These are phyloP conservation scores for Phytophthora idaei DNA, from an alignment of 352 stramenopile genomes.

Conservation along the genomic window DNA sequence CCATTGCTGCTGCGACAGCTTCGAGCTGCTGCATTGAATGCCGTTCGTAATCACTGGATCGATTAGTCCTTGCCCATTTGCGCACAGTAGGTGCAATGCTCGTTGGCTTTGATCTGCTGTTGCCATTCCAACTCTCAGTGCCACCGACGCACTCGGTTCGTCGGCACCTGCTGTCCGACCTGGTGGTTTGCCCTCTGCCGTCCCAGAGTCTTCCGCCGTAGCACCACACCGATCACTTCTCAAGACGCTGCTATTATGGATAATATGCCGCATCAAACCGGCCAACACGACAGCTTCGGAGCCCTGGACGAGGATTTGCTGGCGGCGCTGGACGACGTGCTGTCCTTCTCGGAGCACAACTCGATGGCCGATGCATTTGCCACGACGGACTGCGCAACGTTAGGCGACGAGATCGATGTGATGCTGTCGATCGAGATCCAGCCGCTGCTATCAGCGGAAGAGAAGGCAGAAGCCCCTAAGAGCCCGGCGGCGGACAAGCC, in stretches of 20 bases:
- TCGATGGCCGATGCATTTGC: slow-evolving; percentile 19
- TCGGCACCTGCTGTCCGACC: slow-evolving; percentile 9
- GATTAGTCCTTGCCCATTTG: slow-evolving; percentile 16
- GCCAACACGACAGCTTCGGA: slow-evolving; percentile 10
- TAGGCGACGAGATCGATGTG: slow-evolving; percentile 22
- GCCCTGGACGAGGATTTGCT: slow-evolving; percentile 36
- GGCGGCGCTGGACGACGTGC: slow-evolving; percentile 37
- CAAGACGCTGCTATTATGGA: slow-evolving; percentile 2
- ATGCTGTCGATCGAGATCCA: slow-evolving; percentile 25
- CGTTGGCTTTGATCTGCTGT: slow-evolving; percentile 20
- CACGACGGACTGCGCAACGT: neutral
- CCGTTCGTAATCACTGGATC: slow-evolving; percentile 22
- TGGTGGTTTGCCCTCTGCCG: slow-evolving; percentile 7
- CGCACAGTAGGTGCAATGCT: slow-evolving; percentile 20
- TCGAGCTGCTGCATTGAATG: neutral
- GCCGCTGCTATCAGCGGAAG: neutral
- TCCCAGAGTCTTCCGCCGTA: neutral
- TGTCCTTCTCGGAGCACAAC: slow-evolving; percentile 31
- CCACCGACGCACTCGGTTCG: slow-evolving; percentile 8
- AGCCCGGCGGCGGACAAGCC: neutral
- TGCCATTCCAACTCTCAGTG: slow-evolving; percentile 13
- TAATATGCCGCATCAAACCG: slow-evolving; percentile 7
- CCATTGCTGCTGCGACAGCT: neutral
- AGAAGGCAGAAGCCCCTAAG: neutral
- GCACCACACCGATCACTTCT: slow-evolving; percentile 6